phyloP scores from a whole-genome alignment of 1,284 basidiomycete species.

The Sporisorium exsertum region DNA sequence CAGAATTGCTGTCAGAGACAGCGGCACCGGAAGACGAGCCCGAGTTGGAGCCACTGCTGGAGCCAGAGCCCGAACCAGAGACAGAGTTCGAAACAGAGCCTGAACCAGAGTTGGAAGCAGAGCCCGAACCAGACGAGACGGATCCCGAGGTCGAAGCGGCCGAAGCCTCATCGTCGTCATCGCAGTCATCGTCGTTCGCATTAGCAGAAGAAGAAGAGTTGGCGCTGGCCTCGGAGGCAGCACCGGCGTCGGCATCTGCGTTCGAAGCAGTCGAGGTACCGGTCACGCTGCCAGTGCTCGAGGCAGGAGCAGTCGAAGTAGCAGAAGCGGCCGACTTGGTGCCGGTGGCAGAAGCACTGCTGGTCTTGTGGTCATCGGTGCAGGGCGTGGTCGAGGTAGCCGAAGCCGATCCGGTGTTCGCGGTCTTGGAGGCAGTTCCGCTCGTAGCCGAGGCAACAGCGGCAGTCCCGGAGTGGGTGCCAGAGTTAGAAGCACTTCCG shows the following conservation, averaged over 20 bases:
- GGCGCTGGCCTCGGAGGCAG: conserved; percentile 12
- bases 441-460: not conserved
- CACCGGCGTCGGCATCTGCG: conserved; percentile 10
- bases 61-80: conserved; percentile 16
- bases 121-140: conserved; percentile 15
- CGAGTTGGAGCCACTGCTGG: conserved; percentile 11
- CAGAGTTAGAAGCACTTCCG: not conserved
- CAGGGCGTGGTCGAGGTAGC: conserved; percentile 8
- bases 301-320: conserved; percentile 10
- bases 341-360: conserved; percentile 2
- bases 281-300: conserved; percentile 7
- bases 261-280: conserved; percentile 16
- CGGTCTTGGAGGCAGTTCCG: conserved; percentile 1
- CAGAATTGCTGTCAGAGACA: conserved; percentile 10
- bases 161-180: conserved; percentile 18
- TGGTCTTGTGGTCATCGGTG: conserved; percentile 12
- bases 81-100: conserved; percentile 14
- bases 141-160: conserved; percentile 13
- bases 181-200: conserved; percentile 18
- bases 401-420: conserved; percentile 2
- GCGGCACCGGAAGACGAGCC: conserved; percentile 20
- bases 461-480: conserved; percentile 1
- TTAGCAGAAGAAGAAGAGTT: conserved; percentile 7
- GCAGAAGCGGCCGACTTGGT: conserved; percentile 6
- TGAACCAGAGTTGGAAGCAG: conserved; percentile 15